Evolutionary conservation across 106 monocot species (phyloP), one percentile per base, ranked within the genome.

Genomic region (Xerophyta viscosa): DNA sequence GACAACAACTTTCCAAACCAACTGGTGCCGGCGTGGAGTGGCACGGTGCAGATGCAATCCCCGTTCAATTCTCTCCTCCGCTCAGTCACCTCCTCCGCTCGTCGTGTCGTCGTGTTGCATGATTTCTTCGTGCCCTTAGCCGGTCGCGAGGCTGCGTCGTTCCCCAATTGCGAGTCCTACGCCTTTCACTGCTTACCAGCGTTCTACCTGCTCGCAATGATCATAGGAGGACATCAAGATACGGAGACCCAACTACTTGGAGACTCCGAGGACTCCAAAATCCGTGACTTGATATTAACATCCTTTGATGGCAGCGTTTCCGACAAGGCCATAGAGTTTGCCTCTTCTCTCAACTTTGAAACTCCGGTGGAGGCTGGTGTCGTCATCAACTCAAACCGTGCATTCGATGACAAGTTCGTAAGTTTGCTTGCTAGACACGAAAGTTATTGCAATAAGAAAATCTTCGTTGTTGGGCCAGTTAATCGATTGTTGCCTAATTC

Each of bases 71-170:
- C 43, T 17, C 63, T 72, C 15, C 55, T 82, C 28, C 60, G 59
- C 33, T 60, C 72, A 42, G 56, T 82, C 39, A 58, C 76, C 22
- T 17, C 56, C 31, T 3, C 55, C n/a, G 14, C 43, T 19, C 58
- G 68, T 19, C 58, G 76, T 0, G 54, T 82, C 46, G 72, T 69
- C 4, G 56, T 82, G 28, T 49, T 82, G 27, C 72, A 82, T 39
- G 82, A 82, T 60, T 53, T 68, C 1, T 64, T 76, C 51, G 69
- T 72, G 68, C 27, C 72, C 8, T 77, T 76, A 49, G 72, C 64
- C 7, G 69, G 63, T 18, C 20, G 25, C 0, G 72, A 55, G 0
- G 48, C 63, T 5, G 9, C 42, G 1, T 19, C 18, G 0, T 10
- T 68, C 15, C 46, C 63, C 37, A 68, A 68, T 39, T 37, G 15